A percentile compares a stretch with the other conserved stretches of the same genome.
phyloP scores from a whole-genome alignment of 495 filamentous ascomycete species.

The Xylaria nigripes region DNA sequence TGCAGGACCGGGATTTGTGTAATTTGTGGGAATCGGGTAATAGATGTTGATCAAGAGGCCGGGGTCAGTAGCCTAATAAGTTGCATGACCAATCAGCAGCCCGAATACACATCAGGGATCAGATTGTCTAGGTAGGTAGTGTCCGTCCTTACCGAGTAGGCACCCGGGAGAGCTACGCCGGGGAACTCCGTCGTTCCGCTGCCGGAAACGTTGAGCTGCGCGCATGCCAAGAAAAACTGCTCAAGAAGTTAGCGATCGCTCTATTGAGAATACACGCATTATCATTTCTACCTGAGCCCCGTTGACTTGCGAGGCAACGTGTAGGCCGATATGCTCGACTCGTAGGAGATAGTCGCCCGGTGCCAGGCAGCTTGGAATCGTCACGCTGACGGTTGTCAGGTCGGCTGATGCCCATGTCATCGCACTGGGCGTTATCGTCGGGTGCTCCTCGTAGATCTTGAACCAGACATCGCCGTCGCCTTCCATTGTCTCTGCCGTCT shows the following conservation, averaged over 20 bases:
- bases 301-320: constrained; percentile 30
- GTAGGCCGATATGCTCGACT: constrained; percentile 47
- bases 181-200: constrained; percentile 30
- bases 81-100: background rate
- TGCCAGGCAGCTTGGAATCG: constrained; percentile 39
- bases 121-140: background rate
- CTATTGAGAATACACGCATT: background rate
- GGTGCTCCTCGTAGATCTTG: constrained; percentile 46
- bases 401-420: constrained; percentile 34
- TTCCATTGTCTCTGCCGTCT: constrained; percentile 35
- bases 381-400: constrained; percentile 28
- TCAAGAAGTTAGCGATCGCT: background rate
- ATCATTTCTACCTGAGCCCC: constrained; percentile 43
- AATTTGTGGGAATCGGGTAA: constrained; percentile 33
- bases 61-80: constrained; percentile 26
- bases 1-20: constrained; percentile 38
- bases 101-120: background rate
- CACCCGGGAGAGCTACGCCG: constrained; percentile 34
- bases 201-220: constrained; percentile 33
- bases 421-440: constrained; percentile 24
- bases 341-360: constrained; percentile 50
- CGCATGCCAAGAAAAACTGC: constrained; percentile 44
- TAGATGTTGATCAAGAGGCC: constrained; percentile 40
- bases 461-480: constrained; percentile 44
- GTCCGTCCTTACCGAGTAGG: constrained; percentile 21